Evolutionary conservation across 805 yeast genomes (phyloP), one percentile per base, ranked within the genome.

Genomic region (Priceomyces melissophilus): DNA sequence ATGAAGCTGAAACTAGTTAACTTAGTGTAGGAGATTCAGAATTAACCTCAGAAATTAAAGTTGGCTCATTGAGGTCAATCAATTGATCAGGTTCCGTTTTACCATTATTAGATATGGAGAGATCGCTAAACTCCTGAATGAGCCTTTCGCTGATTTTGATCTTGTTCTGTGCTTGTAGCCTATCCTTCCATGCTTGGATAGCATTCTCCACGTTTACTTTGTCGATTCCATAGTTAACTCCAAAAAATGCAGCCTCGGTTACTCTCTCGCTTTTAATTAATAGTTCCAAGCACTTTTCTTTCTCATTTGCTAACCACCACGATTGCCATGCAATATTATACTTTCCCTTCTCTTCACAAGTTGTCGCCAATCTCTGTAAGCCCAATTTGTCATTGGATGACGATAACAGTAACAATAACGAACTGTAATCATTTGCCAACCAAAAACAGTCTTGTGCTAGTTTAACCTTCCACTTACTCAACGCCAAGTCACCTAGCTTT

Each of bases 271-370:
- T 76, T 55, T 76, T 71, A 35, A 76, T 71, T 52, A 93, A 74
- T 48, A 93, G 69, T 15, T 78, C 76, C 40, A 82, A 72, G 49
- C 90, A 84, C 32, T 73, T 70, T 12, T 68, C 65, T 30, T 79
- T 70, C 57, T 88, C 85, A 30, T 95, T 91, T 26, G 83, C 77
- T 40, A 81, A 70, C 98, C 98, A 93, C 61, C 81, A 81, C 10
- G 96, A 84, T 58, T 87, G 88, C 71, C 89, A 93, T 17, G 98
- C 96, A 43, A 90, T 71, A 61, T 93, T 93, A 64, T 81, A 87
- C 59, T 84, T 84, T 37, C 97, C 97, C 34, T 69, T 74, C n/a
- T 60, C 67, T 51, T 76, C 80, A 37, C 96, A 90, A 35, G 67
- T 64, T 41, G 71, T 69, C 4, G 93, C 96, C 30, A 91, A 73